These are phyloP conservation scores for Cercospora sp. DNA, from an alignment of 2,329 filamentous ascomycete species.

Conservation along the genomic window DNA sequence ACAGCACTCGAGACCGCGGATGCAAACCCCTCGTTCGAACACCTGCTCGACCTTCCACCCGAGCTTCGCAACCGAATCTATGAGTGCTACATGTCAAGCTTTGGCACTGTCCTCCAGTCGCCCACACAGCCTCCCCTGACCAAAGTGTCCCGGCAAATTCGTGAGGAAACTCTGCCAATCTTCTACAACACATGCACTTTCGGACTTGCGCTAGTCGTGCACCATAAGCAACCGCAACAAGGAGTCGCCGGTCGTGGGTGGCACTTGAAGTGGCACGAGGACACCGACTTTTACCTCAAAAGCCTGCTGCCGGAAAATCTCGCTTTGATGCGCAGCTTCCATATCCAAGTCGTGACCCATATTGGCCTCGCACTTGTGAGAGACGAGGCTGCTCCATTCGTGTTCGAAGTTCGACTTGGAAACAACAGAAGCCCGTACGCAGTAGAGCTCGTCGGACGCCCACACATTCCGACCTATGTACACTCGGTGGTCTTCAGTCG, in stretches of 20 bases:
- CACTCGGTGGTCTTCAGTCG: background rate
- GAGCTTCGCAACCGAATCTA: background rate
- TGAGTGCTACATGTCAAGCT: background rate
- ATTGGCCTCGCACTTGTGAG: too few relatives aligned
- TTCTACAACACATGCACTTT: background rate
- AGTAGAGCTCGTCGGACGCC: background rate
- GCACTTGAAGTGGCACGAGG: background rate
- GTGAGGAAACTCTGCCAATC: background rate
- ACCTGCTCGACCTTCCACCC: background rate
- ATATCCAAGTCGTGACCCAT: background rate
- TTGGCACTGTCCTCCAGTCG: background rate
- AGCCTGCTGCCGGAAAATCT: background rate
- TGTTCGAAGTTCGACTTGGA: background rate
- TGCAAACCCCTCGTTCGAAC: background rate
- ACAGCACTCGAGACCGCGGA: background rate
- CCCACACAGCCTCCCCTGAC: background rate
- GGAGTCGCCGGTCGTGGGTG: background rate
- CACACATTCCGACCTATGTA: rapidly evolving
- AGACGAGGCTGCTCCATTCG: background rate
- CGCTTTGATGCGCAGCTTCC: background rate
- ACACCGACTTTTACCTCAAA: background rate
- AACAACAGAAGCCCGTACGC: background rate
- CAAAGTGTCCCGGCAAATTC: background rate
- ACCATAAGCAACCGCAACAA: background rate
- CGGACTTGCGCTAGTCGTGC: background rate